phyloP scores from a whole-genome alignment of 2,329 filamentous ascomycete genomes.

The Kalmusia sp. region DNA sequence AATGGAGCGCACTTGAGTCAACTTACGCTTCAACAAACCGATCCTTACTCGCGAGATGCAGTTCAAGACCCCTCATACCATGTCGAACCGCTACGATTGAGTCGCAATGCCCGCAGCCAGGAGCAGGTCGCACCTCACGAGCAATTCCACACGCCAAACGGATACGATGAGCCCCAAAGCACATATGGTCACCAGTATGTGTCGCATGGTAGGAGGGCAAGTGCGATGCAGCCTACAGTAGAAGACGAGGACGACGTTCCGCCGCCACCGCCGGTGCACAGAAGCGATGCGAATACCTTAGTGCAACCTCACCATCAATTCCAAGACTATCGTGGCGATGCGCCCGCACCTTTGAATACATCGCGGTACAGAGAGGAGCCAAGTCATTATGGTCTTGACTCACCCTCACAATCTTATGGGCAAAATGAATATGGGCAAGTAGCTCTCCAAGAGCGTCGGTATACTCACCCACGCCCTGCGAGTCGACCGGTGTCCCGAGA shows the following conservation, averaged over 20 bases:
- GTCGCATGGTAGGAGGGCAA: conserved; percentile 55
- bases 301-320: conserved; percentile 32
- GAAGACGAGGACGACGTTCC: conserved; percentile 68
- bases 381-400: conserved; percentile 27
- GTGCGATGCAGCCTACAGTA: conserved; percentile 66
- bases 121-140: conserved; percentile 35
- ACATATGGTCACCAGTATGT: conserved; percentile 50
- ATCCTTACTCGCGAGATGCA: conserved; percentile 22
- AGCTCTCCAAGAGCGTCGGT: conserved; percentile 38
- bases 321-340: conserved; percentile 33
- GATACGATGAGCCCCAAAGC: conserved; percentile 27
- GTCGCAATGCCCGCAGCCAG: conserved; percentile 29
- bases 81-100: conserved; percentile 42
- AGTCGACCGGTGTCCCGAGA: conserved; percentile 45
- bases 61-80: conserved; percentile 42
- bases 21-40: conserved; percentile 16
- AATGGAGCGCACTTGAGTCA: conserved; percentile 15
- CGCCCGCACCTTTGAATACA: conserved; percentile 43
- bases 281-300: conserved; percentile 41
- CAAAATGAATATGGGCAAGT: conserved; percentile 29
- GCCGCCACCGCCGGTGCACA: conserved; percentile 48
- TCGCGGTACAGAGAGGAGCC: conserved; percentile 37
- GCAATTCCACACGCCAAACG: conserved; percentile 43
- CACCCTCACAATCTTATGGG: conserved; percentile 33
- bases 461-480: conserved; percentile 35